phyloP scores from a whole-genome alignment of 305 asterid genomes.

The Fraxinus paxiana region DNA sequence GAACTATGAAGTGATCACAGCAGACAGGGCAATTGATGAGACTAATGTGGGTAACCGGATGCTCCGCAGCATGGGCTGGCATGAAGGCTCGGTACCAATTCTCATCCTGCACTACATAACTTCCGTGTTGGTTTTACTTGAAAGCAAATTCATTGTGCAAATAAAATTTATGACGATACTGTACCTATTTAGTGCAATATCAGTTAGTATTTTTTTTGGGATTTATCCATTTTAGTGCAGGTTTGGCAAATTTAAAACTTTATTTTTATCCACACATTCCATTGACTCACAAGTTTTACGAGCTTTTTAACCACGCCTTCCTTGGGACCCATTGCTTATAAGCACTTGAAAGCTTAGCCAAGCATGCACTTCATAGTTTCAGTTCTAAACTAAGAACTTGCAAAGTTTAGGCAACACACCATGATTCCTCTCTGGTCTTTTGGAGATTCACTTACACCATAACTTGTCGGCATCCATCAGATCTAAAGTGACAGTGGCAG shows the following conservation, averaged over 20 bases:
- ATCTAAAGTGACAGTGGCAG: constrained; percentile 33
- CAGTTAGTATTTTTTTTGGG: not conserved
- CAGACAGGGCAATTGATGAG: constrained; percentile 88
- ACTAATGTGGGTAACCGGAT: constrained; percentile 92
- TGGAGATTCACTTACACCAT: constrained; percentile 22
- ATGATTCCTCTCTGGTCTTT: not conserved
- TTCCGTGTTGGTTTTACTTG: not conserved
- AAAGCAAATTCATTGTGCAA: constrained; percentile 9
- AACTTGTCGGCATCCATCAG: constrained; percentile 20
- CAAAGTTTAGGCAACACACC: not conserved
- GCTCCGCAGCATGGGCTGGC: constrained; percentile 99
- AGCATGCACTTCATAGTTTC: not conserved
- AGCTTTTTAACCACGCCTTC: not conserved
- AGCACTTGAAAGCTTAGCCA: not conserved
- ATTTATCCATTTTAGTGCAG: not conserved
- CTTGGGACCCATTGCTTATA: not conserved
- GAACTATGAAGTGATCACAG: constrained; percentile 82
- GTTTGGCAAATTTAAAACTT: not conserved
- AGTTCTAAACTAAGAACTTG: not conserved
- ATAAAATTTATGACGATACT: not conserved
- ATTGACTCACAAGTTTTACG: not conserved
- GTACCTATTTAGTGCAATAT: not conserved
- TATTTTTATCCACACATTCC: not conserved
- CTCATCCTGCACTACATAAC: constrained; percentile 43
- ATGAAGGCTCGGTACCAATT: constrained; percentile 96